Percentiles rank a stretch among this genome's conserved stretches.
Evolutionary conservation across 768 basidiomycete species (phyloP).

Genomic region (Galerina marginata): DNA sequence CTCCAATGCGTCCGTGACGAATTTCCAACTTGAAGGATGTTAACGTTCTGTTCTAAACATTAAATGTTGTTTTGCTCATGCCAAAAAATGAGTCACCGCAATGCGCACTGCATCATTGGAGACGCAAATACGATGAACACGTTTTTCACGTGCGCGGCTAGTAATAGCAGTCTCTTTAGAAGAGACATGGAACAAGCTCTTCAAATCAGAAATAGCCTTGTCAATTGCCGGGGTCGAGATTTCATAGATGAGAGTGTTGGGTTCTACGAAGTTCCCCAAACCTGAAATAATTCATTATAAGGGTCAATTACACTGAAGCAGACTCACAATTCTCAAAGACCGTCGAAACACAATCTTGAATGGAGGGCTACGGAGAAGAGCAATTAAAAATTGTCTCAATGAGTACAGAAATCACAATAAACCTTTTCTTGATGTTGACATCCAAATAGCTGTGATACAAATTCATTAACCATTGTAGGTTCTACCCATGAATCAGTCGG

Average conservation of each 20-base stretch:
- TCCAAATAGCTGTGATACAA: conserved; percentile 64
- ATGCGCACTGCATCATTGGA: conserved; percentile 47
- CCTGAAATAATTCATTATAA: conserved; percentile 41
- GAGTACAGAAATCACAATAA: not conserved
- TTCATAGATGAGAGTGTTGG: conserved; percentile 60
- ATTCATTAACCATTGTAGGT: conserved; percentile 62
- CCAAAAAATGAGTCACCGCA: conserved; percentile 43
- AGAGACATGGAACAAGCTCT: conserved; percentile 36
- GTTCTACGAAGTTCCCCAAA: conserved; percentile 65
- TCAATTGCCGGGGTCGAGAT: conserved; percentile 50
- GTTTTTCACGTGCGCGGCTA: conserved; percentile 45
- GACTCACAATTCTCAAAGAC: conserved; percentile 66
- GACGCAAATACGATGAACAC: conserved; percentile 46
- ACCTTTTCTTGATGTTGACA: conserved; percentile 90
- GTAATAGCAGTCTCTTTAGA: conserved; percentile 45
- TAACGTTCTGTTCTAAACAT: conserved; percentile 37
- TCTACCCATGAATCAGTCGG: conserved; percentile 43
- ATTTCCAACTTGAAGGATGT: conserved; percentile 62
- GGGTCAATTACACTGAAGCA: not conserved
- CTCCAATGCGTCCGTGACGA: conserved; percentile 77
- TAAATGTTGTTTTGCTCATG: not conserved
- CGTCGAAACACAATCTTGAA: conserved; percentile 71
- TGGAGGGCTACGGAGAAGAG: conserved; percentile 58
- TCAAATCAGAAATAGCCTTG: conserved; percentile 41
- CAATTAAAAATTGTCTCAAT: not conserved